Evolutionary conservation across 441 rosid genomes (phyloP), one percentile per base, ranked within the genome.

Genomic region (Breynia disticha): DNA sequence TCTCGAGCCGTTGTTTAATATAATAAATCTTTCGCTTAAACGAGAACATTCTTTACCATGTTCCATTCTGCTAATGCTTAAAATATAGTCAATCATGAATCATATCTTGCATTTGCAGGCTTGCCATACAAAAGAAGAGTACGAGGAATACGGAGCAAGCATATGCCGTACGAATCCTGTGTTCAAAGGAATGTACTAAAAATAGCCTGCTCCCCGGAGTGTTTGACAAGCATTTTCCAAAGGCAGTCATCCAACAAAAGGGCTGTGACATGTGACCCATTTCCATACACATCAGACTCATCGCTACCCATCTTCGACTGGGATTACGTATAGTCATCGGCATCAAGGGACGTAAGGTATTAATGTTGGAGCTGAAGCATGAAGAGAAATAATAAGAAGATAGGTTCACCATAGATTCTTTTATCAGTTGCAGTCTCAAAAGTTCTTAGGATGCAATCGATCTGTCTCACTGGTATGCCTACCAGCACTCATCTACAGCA

Each of bases 131-230:
- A 93, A 93, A 81, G 96, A 76, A 59, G 99, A 93, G 70, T 93
- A 93, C 0, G 96, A 93, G 62, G 99, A 93, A 74, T 80, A 76
- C 56, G 99, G 97, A 72, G 96, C 99, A 39, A 89, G 99, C 78
- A 89, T 93, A 61, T 93, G 99, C 72, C 99, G 99, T 19, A 80
- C 96, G 47, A 93, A 86, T 77, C 97, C 97, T 18, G 89, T 86
- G 56, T 93, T 93, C 79, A 93, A 93, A 72, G 99, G 99, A 50
- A 93, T 93, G 99, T 93, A 81, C 67, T 93, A 70, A 80, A 48
- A 28, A 52, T 64, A 21, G 15, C 16, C 41, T 50, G 19, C 22
- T 14, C 46, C 41, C 11, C 53, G 52, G 68, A 74, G 67, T 38
- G 46, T 55, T 50, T 57, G 43, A 49, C 50, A 42, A 57, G 50